These are phyloP conservation scores for Penicillium bialowiezense DNA, from an alignment of 495 filamentous ascomycete species.

Conservation along the genomic window DNA sequence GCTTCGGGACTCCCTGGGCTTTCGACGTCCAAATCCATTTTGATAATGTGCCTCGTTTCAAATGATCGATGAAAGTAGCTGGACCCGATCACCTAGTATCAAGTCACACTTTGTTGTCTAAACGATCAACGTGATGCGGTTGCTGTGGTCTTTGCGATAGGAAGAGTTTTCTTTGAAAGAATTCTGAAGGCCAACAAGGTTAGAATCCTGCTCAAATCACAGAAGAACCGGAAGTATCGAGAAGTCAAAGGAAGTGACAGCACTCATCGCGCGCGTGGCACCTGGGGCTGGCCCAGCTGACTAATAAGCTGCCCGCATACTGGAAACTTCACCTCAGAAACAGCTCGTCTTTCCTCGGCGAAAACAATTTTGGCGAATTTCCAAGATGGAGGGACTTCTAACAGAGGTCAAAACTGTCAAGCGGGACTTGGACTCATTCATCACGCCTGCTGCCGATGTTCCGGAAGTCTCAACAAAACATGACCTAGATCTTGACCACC, in stretches of 20 bases:
- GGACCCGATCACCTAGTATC: slow-evolving; percentile 1
- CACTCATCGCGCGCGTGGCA: slow-evolving; percentile 8
- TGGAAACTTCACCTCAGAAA: slow-evolving; percentile 17
- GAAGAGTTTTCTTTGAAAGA: background rate
- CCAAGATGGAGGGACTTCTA: slow-evolving; percentile 42
- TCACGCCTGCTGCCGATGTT: slow-evolving; percentile 18
- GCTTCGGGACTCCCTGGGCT: slow-evolving; percentile 6
- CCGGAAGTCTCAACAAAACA: slow-evolving; percentile 9
- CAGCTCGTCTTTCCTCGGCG: slow-evolving; percentile 4
- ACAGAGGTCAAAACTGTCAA: slow-evolving; percentile 40
- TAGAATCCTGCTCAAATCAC: background rate
- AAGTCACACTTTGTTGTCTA: background rate
- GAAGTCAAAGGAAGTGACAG: slow-evolving; percentile 16
- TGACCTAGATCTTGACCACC: slow-evolving; percentile 14
- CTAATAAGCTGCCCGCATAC: slow-evolving; percentile 37
- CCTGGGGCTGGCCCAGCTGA: slow-evolving; percentile 3
- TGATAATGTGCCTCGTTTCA: background rate
- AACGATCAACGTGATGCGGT: background rate
- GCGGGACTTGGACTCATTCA: slow-evolving; percentile 16
- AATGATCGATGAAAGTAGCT: background rate
- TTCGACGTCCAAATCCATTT: slow-evolving; percentile 11
- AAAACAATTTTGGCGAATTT: background rate
- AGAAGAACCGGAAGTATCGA: slow-evolving; percentile 1
- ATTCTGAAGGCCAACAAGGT: background rate
- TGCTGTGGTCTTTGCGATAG: background rate